Evolutionary conservation across 2,329 filamentous ascomycete species (phyloP), one percentile per base, ranked within the genome.

Genomic region (Curvularia sp.): DNA sequence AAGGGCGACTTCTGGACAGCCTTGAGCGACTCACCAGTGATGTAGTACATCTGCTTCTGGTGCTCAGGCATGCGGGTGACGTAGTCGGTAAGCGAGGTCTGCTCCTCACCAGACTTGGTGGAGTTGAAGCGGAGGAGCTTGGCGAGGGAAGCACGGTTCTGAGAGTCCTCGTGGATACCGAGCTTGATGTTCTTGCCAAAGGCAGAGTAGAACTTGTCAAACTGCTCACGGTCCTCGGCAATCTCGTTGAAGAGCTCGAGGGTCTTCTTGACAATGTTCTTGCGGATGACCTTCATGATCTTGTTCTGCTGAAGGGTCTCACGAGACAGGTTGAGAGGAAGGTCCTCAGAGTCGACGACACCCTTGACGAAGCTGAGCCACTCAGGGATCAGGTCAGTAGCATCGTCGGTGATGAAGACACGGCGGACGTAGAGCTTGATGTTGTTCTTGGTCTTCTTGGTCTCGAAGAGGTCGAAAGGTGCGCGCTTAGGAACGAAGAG

Each of bases 281-380:
- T 99, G 89, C 96, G 96, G 88, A 98, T 98, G 82, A 98, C 95
- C 91, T 98, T 98, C 95, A 98, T 98, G 87, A 99, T 99, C 93
- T 98, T 98, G 91, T 98, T 99, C 87, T 98, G 95, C 85, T 99
- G 95, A 49, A 99, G 92, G 58, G 94, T 98, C 89, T 99, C 95
- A 90, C 95, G 95, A 78, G 95, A 98, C 85, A 99, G 83, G 89
- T 99, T 99, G 81, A 99, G 91, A 74, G 95, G 95, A 65, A 99
- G 91, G 81, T 99, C 95, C 88, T 99, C 95, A 76, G 95, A 99
- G 85, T 99, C 95, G 81, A 99, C 95, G 74, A 99, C 95, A 90
- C 95, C 95, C 91, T 99, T 99, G 89, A 99, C 84, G 84, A 99
- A 99, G 85, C 92, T 88, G 78, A 99, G 89, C 95, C 95, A 99